A percentile compares a stretch with the other conserved stretches of the same genome.
Evolutionary conservation across 495 filamentous ascomycete genomes (phyloP).

Genomic region (Hypoxylon trugodes): DNA sequence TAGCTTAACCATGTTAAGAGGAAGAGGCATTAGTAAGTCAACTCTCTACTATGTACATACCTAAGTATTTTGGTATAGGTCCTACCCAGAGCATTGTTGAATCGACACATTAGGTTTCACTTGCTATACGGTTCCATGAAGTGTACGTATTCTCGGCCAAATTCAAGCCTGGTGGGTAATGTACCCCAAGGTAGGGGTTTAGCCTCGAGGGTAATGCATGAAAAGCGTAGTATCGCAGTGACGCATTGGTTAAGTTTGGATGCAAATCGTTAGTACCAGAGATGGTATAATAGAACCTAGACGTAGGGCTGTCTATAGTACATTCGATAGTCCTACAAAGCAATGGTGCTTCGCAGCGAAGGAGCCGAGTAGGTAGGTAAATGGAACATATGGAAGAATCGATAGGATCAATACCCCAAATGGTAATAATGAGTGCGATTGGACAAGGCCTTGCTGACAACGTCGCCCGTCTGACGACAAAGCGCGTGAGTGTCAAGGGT

Average conservation of each 20-base stretch:
- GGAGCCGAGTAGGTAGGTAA: slow-evolving; percentile 6
- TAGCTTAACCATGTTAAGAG: too few relatives aligned
- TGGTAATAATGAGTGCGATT: slow-evolving; percentile 6
- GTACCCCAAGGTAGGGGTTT: slow-evolving; percentile 9
- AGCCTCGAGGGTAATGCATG: slow-evolving; percentile 19
- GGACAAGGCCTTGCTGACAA: slow-evolving; percentile 25
- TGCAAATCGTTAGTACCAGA: slow-evolving; percentile 9
- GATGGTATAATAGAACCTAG: slow-evolving; percentile 11
- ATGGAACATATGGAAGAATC: slow-evolving; percentile 24
- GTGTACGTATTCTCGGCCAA: slow-evolving; percentile 22
- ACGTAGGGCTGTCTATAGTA: slow-evolving; percentile 22
- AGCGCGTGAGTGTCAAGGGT: slow-evolving; percentile 27
- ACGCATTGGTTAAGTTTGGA: neutral
- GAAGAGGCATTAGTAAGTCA: too few relatives aligned
- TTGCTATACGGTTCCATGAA: slow-evolving; percentile 15
- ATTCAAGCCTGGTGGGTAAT: slow-evolving; percentile 15
- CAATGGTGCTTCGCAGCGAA: slow-evolving; percentile 15
- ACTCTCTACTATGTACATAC: too few relatives aligned
- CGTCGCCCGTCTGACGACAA: slow-evolving; percentile 26
- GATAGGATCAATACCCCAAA: slow-evolving; percentile 32
- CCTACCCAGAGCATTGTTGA: too few relatives aligned
- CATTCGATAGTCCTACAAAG: slow-evolving; percentile 1
- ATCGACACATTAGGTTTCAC: neutral
- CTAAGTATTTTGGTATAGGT: too few relatives aligned
- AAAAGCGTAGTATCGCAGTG: slow-evolving; percentile 11